A percentile compares a stretch with the other conserved stretches of the same genome.
Conservation (phyloP, 1,139 yeast genomes). For the Wickerhamiella infanticola region DNA sequence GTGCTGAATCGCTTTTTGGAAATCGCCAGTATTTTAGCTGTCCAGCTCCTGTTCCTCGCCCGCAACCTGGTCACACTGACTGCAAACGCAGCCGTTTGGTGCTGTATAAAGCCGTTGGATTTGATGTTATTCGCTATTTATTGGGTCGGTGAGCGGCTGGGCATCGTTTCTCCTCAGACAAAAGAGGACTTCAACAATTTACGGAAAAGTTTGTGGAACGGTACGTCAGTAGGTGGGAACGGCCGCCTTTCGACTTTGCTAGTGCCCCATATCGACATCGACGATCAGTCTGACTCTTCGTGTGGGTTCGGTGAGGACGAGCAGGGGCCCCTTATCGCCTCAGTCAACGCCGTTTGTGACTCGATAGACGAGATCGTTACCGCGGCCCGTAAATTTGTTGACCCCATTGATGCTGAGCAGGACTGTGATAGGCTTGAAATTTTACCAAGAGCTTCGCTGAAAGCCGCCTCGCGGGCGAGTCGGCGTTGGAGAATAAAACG, state of each 20-base stretch:
- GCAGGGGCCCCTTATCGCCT: background rate
- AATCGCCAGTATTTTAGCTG: background rate
- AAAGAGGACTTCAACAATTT: background rate
- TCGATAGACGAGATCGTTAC: background rate
- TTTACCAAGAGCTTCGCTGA: background rate
- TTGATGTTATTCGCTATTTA: background rate
- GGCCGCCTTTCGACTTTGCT: background rate
- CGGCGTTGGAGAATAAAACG: background rate
- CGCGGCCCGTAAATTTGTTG: background rate
- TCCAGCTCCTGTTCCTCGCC: background rate
- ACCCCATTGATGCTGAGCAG: background rate
- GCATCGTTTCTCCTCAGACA: background rate
- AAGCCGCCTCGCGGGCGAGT: background rate
- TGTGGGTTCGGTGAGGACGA: background rate
- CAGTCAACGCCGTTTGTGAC: background rate
- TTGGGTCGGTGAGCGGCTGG: background rate
- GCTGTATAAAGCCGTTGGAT: background rate
- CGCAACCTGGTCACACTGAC: background rate
- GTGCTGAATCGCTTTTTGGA: background rate
- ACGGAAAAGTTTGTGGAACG: background rate
- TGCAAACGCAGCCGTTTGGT: background rate
- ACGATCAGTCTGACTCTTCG: background rate
- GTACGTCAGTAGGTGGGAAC: background rate
- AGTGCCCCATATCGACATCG: background rate
- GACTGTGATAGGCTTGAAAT: background rate